Evolutionary conservation across 163 green algal species (phyloP), one percentile per base, ranked within the genome.

Genomic region (Scenedesmus sp.): DNA sequence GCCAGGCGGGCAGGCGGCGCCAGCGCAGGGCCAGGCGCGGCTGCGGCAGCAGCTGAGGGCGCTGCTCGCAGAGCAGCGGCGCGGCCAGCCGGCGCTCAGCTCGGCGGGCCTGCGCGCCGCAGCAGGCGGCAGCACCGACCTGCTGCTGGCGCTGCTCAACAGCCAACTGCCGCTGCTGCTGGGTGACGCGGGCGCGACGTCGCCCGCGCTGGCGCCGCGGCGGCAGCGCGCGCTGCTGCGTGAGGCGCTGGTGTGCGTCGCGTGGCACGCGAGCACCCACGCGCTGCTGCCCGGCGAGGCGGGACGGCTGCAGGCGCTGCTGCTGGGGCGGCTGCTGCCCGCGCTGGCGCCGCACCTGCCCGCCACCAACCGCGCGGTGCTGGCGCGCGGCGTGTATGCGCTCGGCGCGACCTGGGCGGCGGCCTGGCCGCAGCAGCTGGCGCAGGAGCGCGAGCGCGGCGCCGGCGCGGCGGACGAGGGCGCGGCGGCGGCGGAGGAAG

Each of bases 251-350:
- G 39, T 63, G 9, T 42, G 20, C 34, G 33, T 71, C n/a, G 22
- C 45, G 39, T 72, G 60, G 71, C 71, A 72, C 31, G 66, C 36
- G n/a, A 45, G 24, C 4, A 72, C 29, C 1, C 58, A 71, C 20
- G 10, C 36, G 71, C 45, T 80, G 71, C 47, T 80, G 28, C 71
- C 58, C 6, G 44, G n/a, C 31, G 71, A 80, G 45, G 58, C 29
- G 11, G 15, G 34, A 10, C 58, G 47, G 58, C 58, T 80, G 58
- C 71, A 71, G 56, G 4, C 24, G 14, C 62, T 80, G 58, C 24
- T 80, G 71, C 45, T 80, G n/a, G 29, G 4, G 4, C 60, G 63
- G 39, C 45, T 80, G 71, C 71, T 80, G 58, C 71, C 71, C 5
- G 71, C 58, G 1, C 42, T 80, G n/a, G 45, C 20, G 11, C 71